Evolutionary conservation across 2,329 filamentous ascomycete species (phyloP).

Genomic region (Intubia oerlemansii): DNA sequence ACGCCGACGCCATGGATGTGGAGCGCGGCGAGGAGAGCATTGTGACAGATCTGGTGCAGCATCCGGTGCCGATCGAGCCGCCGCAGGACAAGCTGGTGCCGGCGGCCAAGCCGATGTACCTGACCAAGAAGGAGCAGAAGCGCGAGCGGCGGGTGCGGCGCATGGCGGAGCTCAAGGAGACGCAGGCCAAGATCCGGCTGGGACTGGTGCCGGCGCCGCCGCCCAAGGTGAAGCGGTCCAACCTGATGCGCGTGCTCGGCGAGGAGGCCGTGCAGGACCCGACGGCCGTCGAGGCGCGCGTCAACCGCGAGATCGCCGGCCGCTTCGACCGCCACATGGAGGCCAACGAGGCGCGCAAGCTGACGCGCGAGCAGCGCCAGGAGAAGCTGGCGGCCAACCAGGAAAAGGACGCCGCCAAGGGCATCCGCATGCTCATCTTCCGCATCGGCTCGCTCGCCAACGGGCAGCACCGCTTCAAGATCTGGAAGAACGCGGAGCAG

Average conservation of each 20-base stretch:
- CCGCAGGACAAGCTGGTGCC: constrained; percentile 73
- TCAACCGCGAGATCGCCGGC: constrained; percentile 81
- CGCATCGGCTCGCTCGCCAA: constrained; percentile 78
- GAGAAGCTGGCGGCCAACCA: constrained; percentile 72
- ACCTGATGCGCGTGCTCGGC: constrained; percentile 91
- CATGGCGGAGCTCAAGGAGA: constrained; percentile 85
- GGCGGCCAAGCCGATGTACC: constrained; percentile 69
- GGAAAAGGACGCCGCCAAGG: constrained; percentile 69
- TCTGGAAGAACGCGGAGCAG: constrained; percentile 82
- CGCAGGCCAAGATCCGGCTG: constrained; percentile 85
- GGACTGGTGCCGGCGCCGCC: constrained; percentile 77
- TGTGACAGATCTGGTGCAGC: constrained; percentile 78
- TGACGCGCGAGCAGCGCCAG: constrained; percentile 69
- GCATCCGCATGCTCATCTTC: constrained; percentile 73
- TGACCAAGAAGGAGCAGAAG: constrained; percentile 77
- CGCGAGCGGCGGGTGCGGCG: constrained; percentile 78
- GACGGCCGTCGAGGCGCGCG: constrained; percentile 84
- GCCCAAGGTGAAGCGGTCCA: constrained; percentile 92
- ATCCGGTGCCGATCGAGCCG: constrained; percentile 76
- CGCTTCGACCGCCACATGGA: constrained; percentile 59
- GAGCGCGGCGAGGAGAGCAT: constrained; percentile 60
- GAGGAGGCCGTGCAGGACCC: constrained; percentile 86
- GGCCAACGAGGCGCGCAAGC: constrained; percentile 63
- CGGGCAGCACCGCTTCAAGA: constrained; percentile 82
- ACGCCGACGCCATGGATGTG: constrained; percentile 26